A percentile compares a stretch with the other conserved stretches of the same genome.
These are phyloP conservation scores for Boletus rubescentipes DNA, from an alignment of 768 basidiomycete genomes.

Conservation along the genomic window DNA sequence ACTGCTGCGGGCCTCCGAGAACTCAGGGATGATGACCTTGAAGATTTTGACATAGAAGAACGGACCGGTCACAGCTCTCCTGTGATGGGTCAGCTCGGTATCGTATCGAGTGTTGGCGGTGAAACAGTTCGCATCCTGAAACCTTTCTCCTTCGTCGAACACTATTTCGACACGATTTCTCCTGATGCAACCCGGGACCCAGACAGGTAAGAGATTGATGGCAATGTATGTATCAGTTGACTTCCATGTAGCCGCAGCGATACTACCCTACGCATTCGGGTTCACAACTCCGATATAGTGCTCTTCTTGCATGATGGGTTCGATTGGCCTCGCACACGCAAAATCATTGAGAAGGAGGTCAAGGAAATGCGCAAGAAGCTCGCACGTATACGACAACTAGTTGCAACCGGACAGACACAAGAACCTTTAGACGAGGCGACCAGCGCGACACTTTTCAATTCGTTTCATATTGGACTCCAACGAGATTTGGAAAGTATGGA, in stretches of 20 bases:
- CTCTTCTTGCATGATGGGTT: conserved; percentile 90
- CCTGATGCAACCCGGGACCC: conserved; percentile 49
- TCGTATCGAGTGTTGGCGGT: conserved; percentile 67
- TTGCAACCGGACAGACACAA: conserved; percentile 85
- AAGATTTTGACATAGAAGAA: conserved; percentile 53
- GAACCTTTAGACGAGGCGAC: conserved; percentile 73
- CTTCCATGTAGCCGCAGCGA: conserved; percentile 39
- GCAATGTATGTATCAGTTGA: conserved; percentile 3
- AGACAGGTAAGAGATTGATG: conserved; percentile 42
- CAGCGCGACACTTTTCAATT: conserved; percentile 85
- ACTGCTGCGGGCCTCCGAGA: conserved; percentile 74
- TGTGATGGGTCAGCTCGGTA: conserved; percentile 33
- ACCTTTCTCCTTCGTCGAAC: conserved; percentile 64
- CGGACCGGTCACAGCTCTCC: conserved; percentile 14
- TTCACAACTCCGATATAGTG: conserved; percentile 61
- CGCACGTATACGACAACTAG: conserved; percentile 86
- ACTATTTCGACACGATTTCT: conserved; percentile 68
- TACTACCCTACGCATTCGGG: conserved; percentile 50
- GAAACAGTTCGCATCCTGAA: conserved; percentile 84
- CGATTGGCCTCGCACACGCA: conserved; percentile 87
- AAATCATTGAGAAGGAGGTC: conserved; percentile 82
- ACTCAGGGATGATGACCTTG: conserved; percentile 68
- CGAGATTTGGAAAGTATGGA: conserved; percentile 74
- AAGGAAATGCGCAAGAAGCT: conserved; percentile 85
- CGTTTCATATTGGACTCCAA: conserved; percentile 89